Evolutionary conservation across 495 filamentous ascomycete species (phyloP).

Genomic region (Hypoxylon fragiforme): DNA sequence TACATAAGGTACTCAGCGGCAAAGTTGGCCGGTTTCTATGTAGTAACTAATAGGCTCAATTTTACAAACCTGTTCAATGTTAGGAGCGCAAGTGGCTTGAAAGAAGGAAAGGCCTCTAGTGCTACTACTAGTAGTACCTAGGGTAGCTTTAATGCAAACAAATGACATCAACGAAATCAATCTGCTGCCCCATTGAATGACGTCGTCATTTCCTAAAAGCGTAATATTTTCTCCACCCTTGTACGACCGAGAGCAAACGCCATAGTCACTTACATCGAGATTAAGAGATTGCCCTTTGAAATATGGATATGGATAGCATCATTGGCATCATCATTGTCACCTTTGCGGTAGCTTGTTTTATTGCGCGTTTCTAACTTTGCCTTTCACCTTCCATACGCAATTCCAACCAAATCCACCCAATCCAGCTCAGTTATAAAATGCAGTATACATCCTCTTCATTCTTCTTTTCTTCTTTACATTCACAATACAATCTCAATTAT

Average conservation of each 20-base stretch:
- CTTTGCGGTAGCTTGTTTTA: constrained; percentile 5
- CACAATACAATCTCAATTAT: not conserved
- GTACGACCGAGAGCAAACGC: constrained; percentile 18
- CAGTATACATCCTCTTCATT: not conserved
- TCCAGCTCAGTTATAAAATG: constrained; percentile 2
- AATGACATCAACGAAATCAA: constrained; percentile 29
- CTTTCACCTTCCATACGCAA: too few species aligned
- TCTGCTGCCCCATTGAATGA: constrained; percentile 20
- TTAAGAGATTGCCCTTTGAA: constrained; percentile 10
- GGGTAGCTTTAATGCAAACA: too few species aligned
- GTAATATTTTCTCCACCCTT: constrained; percentile 18
- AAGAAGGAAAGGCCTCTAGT: not conserved
- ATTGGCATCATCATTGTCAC: not conserved
- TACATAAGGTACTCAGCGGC: constrained; percentile 5
- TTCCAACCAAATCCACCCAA: too few species aligned
- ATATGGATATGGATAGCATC: constrained; percentile 14
- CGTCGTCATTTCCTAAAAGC: constrained; percentile 32
- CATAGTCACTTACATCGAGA: constrained; percentile 24
- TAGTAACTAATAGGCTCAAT: too few species aligned
- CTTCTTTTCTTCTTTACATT: not conserved
- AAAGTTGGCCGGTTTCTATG: too few species aligned
- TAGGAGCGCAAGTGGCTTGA: too few species aligned
- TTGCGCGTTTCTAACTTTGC: not conserved
- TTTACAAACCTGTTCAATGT: too few species aligned
- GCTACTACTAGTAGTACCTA: not conserved